These are phyloP conservation scores for Fusarium neocosmosporiellum DNA, from an alignment of 2,329 filamentous ascomycete genomes.

Conservation along the genomic window DNA sequence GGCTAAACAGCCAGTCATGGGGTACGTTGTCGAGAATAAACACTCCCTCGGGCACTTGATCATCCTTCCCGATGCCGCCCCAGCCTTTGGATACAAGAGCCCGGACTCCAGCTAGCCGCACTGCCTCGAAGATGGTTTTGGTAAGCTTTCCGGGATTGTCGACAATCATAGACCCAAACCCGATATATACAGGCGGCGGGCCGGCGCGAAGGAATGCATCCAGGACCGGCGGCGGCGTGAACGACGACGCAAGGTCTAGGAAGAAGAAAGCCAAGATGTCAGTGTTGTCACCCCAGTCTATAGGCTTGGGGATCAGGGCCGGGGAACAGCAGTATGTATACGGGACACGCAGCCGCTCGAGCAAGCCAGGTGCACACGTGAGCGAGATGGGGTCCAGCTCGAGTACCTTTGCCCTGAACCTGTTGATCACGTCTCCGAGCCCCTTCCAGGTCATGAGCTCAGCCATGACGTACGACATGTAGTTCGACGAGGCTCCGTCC, in stretches of 20 bases:
- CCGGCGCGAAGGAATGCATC: conserved; percentile 74
- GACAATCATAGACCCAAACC: conserved; percentile 85
- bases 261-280: conserved; percentile 83
- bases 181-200: conserved; percentile 81
- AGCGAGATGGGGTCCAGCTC: conserved; percentile 81
- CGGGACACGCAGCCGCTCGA: conserved; percentile 81
- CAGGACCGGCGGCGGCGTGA: conserved; percentile 73
- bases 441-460: conserved; percentile 96
- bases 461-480: conserved; percentile 84
- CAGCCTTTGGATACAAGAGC: conserved; percentile 89
- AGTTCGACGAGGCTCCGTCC: conserved; percentile 80
- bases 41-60: conserved; percentile 77
- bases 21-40: conserved; percentile 88
- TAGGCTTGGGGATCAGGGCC: conserved; percentile 51
- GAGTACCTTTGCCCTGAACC: conserved; percentile 79
- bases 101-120: conserved; percentile 73
- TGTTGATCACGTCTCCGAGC: conserved; percentile 89
- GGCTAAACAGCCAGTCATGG: conserved; percentile 90
- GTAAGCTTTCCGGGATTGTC: conserved; percentile 80
- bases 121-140: conserved; percentile 77
- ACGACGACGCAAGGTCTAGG: conserved; percentile 74
- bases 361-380: conserved; percentile 84
- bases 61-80: conserved; percentile 83
- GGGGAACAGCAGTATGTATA: conserved; percentile 92
- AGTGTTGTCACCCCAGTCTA: conserved; percentile 76